A percentile compares a stretch with the other conserved stretches of the same genome.
phyloP scores from a whole-genome alignment of 306 rosid genomes.

The Comarum palustre region DNA sequence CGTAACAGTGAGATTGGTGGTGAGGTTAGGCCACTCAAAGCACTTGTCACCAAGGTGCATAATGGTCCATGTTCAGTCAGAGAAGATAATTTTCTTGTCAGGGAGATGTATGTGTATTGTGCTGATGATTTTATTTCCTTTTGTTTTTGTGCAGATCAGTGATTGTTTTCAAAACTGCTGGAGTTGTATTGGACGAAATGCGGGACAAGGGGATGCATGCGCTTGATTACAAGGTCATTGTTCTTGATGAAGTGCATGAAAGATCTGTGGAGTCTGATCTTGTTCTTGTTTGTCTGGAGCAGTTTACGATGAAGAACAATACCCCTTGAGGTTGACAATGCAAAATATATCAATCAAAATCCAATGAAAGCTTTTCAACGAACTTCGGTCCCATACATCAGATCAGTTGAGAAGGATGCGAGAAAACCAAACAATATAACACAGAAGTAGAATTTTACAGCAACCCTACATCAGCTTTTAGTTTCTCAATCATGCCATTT shows the following conservation, averaged over 20 bases:
- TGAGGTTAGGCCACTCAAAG: constrained; percentile 85
- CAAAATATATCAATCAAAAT: no score
- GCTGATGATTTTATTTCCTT: not conserved
- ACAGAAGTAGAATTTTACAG: not conserved
- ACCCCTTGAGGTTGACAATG: constrained; percentile 91
- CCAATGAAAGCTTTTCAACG: no score
- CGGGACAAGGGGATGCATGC: constrained; percentile 71
- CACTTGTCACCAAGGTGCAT: constrained; percentile 51
- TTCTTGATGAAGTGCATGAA: constrained; percentile 95
- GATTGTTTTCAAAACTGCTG: constrained; percentile 87
- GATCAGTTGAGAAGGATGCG: no score
- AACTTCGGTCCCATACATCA: no score
- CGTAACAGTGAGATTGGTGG: constrained; percentile 71
- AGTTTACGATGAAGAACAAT: constrained; percentile 62
- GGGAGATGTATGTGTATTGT: not conserved
- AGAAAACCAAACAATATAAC: not conserved
- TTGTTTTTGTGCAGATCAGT: constrained; percentile 45
- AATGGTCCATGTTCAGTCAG: not conserved
- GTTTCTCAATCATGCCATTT: constrained; percentile 29
- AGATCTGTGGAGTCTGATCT: constrained; percentile 94
- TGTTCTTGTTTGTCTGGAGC: constrained; percentile 82
- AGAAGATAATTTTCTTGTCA: not conserved
- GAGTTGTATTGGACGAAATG: constrained; percentile 85
- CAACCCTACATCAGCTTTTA: constrained; percentile 39
- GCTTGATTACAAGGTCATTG: constrained; percentile 72